Evolutionary conservation across 2,329 filamentous ascomycete species (phyloP).

Genomic region (Beauveria rudraprayagi): DNA sequence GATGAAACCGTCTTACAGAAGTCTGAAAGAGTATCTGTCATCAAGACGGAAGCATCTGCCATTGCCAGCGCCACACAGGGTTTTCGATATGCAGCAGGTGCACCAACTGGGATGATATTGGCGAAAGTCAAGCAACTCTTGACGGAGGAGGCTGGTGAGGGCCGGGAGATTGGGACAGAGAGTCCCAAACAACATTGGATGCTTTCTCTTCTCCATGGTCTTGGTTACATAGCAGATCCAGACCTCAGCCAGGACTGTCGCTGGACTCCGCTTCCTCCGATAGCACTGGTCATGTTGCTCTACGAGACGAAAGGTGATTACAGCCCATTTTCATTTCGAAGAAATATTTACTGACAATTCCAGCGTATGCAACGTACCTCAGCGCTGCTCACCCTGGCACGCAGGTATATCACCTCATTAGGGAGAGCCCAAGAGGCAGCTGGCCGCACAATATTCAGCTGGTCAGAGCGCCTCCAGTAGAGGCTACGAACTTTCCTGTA

Average conservation of each 20-base stretch:
- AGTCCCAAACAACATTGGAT: conserved; percentile 55
- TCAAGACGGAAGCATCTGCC: background rate
- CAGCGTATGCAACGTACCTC: conserved; percentile 35
- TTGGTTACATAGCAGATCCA: conserved; percentile 21
- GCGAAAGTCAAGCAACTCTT: conserved; percentile 13
- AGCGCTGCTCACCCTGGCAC: conserved; percentile 33
- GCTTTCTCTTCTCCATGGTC: conserved; percentile 45
- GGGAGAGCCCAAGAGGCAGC: conserved; percentile 17
- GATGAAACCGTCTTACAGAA: background rate
- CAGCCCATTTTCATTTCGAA: background rate
- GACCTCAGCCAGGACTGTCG: background rate
- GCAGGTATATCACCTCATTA: conserved; percentile 42
- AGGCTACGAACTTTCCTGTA: conserved; percentile 28
- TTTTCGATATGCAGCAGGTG: conserved; percentile 12
- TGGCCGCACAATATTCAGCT: conserved; percentile 26
- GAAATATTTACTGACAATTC: background rate
- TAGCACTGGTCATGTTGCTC: background rate
- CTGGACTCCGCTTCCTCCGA: background rate
- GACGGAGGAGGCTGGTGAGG: conserved; percentile 26
- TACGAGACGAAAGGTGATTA: conserved; percentile 7
- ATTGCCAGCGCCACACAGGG: background rate
- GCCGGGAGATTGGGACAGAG: conserved; percentile 42
- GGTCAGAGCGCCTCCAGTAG: conserved; percentile 30
- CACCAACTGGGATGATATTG: conserved; percentile 13
- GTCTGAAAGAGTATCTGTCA: background rate